Base-by-base conservation (phyloP, 1,139 yeast genomes). In the Taiozyma onychis region DNA sequence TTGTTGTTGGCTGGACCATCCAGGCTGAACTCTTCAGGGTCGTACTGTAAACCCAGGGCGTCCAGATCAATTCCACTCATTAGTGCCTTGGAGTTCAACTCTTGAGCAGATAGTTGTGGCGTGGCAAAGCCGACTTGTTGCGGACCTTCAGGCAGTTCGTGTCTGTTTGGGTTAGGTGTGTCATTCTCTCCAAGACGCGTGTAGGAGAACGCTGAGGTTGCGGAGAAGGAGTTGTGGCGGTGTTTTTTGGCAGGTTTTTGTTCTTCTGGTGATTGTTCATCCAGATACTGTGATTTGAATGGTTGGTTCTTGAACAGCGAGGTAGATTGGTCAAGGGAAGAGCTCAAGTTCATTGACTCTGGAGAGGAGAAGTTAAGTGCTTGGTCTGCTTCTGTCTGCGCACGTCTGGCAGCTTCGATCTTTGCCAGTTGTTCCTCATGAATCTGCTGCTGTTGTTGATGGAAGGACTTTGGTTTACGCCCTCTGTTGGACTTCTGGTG, bases 191-290 rank as follows among this genome's bases (percentile, higher is more conserved):
- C 54, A 6, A 39, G 30, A n/a, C 52, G 56, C 18, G 88, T 76
- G 62, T 89, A 89, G 0, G 95, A 81, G 13, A 78, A 70, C 0
- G 89, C 81, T 13, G 88, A 79, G 1, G 89, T 81, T 0, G 97
- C 97, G 6, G 90, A 82, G 63, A 88, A 90, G 1, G 96, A 88
- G 32, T 87, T 85, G 62, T 86, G 93, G 41, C 96, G 69, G 48
- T 65, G 69, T 35, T 63, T 57, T 57, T 57, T 66, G 34, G 16
- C 22, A 43, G 54, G 56, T 48, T 39, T 39, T 37, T 10, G 22
- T 6, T 18, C 41, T 37, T 37, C 41, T 18, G 41, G 24, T 37
- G 21, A 21, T 37, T 37, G 21, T 11, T 32, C 35, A 13, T 32
- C 35, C 9, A 13, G 35, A n/a, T 32, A 32, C 18, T 32, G 35